Conservation (phyloP, 306 rosid genomes). For the Lotus japonicus region DNA sequence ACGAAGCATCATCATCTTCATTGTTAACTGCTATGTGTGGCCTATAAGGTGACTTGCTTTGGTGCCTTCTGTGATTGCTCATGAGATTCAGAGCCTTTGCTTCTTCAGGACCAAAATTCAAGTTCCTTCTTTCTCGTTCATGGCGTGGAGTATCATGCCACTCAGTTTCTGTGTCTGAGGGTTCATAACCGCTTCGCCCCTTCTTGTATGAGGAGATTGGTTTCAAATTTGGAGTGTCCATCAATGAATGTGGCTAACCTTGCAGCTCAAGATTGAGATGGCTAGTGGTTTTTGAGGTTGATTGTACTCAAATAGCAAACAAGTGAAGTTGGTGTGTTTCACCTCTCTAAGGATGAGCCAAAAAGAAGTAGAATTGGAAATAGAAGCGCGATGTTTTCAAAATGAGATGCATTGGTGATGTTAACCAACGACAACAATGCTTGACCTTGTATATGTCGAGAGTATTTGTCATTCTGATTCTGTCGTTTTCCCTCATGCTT, state of each 20-base stretch:
- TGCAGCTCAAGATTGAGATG: too few relatives aligned
- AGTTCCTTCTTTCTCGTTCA: too few relatives aligned
- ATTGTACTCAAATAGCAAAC: neutral
- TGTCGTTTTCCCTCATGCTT: neutral
- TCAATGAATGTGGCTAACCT: neutral
- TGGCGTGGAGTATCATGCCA: conserved; percentile 54
- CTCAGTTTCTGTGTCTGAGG: conserved; percentile 84
- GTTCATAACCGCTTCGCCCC: conserved; percentile 80
- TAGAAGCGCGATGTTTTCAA: conserved; percentile 39
- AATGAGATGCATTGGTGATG: conserved; percentile 28
- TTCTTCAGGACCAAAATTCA: too few relatives aligned
- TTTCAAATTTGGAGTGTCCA: conserved; percentile 29
- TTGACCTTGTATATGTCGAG: neutral
- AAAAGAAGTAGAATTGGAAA: neutral
- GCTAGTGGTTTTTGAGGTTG: neutral
- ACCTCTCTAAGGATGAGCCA: too few relatives aligned
- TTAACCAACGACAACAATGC: conserved; percentile 29
- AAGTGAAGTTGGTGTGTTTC: neutral
- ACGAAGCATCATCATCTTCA: neutral
- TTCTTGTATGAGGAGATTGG: conserved; percentile 33
- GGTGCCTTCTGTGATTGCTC: conserved; percentile 39
- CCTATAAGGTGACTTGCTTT: conserved; percentile 63
- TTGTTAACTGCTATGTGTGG: conserved; percentile 15
- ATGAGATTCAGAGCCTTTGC: too few relatives aligned
- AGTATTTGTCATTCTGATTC: neutral